These are phyloP conservation scores for Cercophora newfieldiana DNA, from an alignment of 495 filamentous ascomycete species.

Conservation along the genomic window DNA sequence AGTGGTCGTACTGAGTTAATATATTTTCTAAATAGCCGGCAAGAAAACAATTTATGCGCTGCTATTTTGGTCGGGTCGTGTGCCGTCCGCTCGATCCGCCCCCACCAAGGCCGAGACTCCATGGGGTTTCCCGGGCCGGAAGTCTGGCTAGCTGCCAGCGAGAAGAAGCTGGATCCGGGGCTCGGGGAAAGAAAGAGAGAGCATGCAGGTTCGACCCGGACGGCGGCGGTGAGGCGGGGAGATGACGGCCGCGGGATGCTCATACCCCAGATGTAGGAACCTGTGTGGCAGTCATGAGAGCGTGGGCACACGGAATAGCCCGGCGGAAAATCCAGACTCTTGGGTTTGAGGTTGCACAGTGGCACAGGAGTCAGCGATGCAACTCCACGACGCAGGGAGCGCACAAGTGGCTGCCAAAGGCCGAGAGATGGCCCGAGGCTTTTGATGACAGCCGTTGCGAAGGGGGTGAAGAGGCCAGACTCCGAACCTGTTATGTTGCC, in stretches of 20 bases:
- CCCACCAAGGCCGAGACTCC: slow-evolving; percentile 7
- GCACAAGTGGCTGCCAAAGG: background rate
- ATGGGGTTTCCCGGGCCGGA: slow-evolving; percentile 7
- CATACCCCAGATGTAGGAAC: slow-evolving; percentile 8
- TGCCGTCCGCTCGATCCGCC: slow-evolving; percentile 7
- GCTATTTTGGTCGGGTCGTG: slow-evolving; percentile 31
- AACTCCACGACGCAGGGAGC: background rate
- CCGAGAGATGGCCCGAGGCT: background rate
- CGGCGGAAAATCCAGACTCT: slow-evolving; percentile 11
- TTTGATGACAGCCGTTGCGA: background rate
- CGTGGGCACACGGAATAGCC: background rate
- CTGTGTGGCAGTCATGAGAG: background rate
- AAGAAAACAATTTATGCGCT: slow-evolving; percentile 28
- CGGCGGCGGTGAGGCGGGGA: background rate
- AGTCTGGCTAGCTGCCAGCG: background rate
- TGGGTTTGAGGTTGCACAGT: slow-evolving; percentile 15
- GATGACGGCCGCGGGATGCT: background rate
- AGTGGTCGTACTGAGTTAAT: slow-evolving; percentile 28
- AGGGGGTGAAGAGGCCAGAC: background rate
- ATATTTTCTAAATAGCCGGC: slow-evolving; percentile 30
- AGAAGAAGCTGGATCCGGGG: background rate
- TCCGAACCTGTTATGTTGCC: background rate
- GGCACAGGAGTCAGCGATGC: background rate
- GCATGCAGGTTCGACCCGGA: slow-evolving; percentile 5
- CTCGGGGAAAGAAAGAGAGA: background rate